A percentile compares a stretch with the other conserved stretches of the same genome.
Evolutionary conservation across 306 rosid species (phyloP).

Genomic region (Comarum palustre): DNA sequence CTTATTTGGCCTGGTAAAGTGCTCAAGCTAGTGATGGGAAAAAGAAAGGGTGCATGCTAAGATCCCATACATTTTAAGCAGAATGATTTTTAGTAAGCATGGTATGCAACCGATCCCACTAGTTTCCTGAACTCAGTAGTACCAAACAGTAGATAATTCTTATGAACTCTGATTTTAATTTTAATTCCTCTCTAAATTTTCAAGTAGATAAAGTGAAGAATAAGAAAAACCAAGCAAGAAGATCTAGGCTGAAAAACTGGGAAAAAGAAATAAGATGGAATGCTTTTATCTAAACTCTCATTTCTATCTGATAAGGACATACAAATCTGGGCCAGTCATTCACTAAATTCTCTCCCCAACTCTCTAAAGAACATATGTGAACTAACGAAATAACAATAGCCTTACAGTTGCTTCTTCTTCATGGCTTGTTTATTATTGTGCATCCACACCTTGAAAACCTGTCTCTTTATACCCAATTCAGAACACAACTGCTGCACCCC

Average conservation of each 20-base stretch:
- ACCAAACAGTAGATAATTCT: neutral
- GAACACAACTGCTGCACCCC: constrained; percentile 79
- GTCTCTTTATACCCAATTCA: constrained; percentile 61
- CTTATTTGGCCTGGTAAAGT: constrained; percentile 6
- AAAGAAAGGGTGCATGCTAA: constrained; percentile 10
- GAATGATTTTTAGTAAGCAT: neutral
- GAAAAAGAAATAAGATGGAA: too few relatives aligned
- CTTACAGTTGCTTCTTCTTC: constrained; percentile 70
- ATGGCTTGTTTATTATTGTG: constrained; percentile 85
- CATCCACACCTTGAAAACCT: constrained; percentile 97
- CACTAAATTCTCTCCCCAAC: neutral
- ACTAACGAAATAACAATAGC: neutral
- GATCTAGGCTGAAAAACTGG: neutral
- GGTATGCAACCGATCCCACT: neutral
- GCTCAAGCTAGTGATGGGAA: constrained; percentile 1
- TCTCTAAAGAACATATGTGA: constrained; percentile 2
- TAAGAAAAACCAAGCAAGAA: neutral
- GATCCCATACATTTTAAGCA: constrained; percentile 1
- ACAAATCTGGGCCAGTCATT: constrained; percentile 1
- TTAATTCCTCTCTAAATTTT: neutral
- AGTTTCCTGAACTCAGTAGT: neutral
- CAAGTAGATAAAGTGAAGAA: neutral
- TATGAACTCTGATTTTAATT: neutral
- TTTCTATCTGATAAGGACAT: constrained; percentile 7
- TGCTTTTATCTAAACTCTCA: neutral